Percentiles rank a stretch among this genome's conserved stretches.
Evolutionary conservation across 1,284 basidiomycete genomes (phyloP).

Genomic region (Boletus albobrunnescens): DNA sequence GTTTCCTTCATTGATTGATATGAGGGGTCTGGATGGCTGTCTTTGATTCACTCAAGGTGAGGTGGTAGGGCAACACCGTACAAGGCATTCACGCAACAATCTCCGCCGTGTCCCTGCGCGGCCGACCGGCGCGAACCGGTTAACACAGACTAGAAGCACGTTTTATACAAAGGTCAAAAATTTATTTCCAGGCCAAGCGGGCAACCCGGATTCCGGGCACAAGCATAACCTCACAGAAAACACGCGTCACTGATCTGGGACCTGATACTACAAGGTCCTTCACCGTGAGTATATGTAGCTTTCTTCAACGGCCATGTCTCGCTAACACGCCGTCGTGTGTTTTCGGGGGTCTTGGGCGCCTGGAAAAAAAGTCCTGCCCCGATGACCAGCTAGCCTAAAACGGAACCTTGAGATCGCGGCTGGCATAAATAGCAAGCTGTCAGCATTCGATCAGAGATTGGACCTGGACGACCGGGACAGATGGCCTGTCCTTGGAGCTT

Average conservation of each 20-base stretch:
- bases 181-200: slow-evolving; percentile 15
- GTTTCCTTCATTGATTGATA: too few species aligned
- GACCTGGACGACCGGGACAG: slow-evolving; percentile 12
- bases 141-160: slow-evolving; percentile 10
- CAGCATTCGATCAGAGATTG: slow-evolving; percentile 26
- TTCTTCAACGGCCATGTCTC: slow-evolving; percentile 29
- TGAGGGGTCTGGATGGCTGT: neutral
- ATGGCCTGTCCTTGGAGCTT: slow-evolving; percentile 21
- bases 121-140: slow-evolving; percentile 13
- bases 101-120: slow-evolving; percentile 27
- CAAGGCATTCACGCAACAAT: slow-evolving; percentile 27
- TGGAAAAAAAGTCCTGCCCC: slow-evolving; percentile 23
- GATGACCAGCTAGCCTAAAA: slow-evolving; percentile 27
- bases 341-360: slow-evolving; percentile 28
- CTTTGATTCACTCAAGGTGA: slow-evolving; percentile 10
- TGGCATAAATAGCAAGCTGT: slow-evolving; percentile 25
- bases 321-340: slow-evolving; percentile 27
- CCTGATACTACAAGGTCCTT: slow-evolving; percentile 13
- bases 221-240: slow-evolving; percentile 26
- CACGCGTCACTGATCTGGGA: slow-evolving; percentile 21
- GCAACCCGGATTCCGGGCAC: slow-evolving; percentile 14
- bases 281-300: slow-evolving; percentile 35
- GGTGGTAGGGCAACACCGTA: neutral
- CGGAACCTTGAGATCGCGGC: slow-evolving; percentile 19
- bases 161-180: slow-evolving; percentile 9